These are phyloP conservation scores for Fusarium duplospermum DNA, from an alignment of 2,329 filamentous ascomycete genomes.

Conservation along the genomic window DNA sequence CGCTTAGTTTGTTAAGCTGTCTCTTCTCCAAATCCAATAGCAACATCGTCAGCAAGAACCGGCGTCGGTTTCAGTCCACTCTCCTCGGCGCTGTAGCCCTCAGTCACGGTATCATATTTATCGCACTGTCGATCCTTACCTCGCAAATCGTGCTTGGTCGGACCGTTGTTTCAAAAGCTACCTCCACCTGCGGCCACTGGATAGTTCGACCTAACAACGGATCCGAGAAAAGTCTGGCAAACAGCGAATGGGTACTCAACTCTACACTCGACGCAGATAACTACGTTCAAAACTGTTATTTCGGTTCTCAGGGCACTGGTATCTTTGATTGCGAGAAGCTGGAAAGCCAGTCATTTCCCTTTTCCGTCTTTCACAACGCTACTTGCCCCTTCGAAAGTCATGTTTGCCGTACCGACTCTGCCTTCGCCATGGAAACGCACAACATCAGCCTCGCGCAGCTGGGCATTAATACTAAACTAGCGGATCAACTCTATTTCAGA, in stretches of 20 bases:
- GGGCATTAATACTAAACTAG: background rate
- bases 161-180: background rate
- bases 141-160: background rate
- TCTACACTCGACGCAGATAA: background rate
- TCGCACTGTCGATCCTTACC: background rate
- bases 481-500: background rate
- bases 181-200: background rate
- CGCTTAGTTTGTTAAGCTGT: background rate
- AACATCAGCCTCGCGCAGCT: background rate
- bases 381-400: background rate
- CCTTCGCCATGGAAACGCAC: background rate
- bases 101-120: no score
- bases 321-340: background rate
- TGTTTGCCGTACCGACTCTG: background rate
- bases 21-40: background rate
- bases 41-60: no score
- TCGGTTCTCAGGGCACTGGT: background rate
- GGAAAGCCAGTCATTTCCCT: background rate
- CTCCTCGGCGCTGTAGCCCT: no score
- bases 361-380: background rate
- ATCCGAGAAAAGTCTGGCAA: background rate
- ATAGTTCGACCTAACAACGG: background rate
- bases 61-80: no score
- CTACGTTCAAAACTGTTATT: background rate
- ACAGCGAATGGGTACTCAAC: background rate